A percentile compares a stretch with the other conserved stretches of the same genome.
Conservation (phyloP, 805 yeast genomes). For the Zygotorulaspora chibaensis region DNA sequence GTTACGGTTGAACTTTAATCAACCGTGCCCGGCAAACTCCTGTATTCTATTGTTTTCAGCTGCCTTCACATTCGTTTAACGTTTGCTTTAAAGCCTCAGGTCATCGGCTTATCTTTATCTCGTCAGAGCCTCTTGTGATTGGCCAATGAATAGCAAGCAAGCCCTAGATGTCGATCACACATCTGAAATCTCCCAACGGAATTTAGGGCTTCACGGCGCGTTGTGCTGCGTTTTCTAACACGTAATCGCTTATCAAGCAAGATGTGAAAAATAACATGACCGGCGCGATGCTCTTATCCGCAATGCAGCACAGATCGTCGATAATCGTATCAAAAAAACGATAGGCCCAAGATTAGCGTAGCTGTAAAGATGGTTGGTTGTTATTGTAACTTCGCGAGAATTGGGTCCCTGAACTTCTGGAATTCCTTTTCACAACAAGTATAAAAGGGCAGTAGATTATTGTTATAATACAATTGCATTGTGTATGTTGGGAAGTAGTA, state of each 20-base stretch:
- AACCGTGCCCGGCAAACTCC: too few relatives aligned
- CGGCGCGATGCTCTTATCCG: not conserved
- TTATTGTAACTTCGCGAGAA: not conserved
- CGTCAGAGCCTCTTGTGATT: not conserved
- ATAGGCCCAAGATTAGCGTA: too few relatives aligned
- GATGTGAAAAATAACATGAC: not conserved
- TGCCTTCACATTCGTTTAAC: not conserved
- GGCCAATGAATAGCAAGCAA: not conserved
- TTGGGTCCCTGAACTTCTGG: not conserved
- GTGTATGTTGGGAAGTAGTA: not conserved
- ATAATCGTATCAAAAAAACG: too few relatives aligned
- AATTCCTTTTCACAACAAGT: not conserved
- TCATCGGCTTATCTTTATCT: not conserved
- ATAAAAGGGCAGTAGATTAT: not conserved
- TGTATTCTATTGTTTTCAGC: not conserved
- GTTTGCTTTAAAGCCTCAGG: too few relatives aligned
- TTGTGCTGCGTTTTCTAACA: not conserved
- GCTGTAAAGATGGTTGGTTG: not conserved
- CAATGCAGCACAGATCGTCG: too few relatives aligned
- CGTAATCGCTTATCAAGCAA: not conserved
- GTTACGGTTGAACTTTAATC: too few relatives aligned
- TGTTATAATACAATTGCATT: not conserved
- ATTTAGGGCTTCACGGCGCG: not conserved
- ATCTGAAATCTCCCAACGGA: too few relatives aligned
- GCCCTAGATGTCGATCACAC: too few relatives aligned